A percentile compares a stretch with the other conserved stretches of the same genome.
Evolutionary conservation across 768 basidiomycete species (phyloP).

Genomic region (Suillus fuscotomentosus): DNA sequence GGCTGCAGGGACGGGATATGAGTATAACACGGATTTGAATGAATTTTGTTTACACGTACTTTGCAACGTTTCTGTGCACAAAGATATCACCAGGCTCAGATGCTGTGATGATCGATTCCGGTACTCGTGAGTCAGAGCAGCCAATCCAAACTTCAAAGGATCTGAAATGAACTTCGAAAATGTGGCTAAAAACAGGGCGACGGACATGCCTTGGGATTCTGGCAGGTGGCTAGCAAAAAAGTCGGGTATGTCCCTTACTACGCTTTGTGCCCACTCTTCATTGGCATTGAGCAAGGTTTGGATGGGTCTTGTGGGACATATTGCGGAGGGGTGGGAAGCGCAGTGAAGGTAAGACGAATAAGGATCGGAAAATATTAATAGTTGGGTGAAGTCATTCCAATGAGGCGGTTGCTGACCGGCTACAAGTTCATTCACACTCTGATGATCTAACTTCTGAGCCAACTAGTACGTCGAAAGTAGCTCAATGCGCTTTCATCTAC

Average conservation of each 20-base stretch:
- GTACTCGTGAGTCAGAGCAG: slow-evolving; percentile 86
- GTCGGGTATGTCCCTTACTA: slow-evolving; percentile 50
- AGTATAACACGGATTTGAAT: background rate
- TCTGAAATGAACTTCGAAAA: slow-evolving; percentile 33
- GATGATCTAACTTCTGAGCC: too few species aligned
- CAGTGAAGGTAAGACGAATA: background rate
- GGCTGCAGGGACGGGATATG: slow-evolving; percentile 43
- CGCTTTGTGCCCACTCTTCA: slow-evolving; percentile 65
- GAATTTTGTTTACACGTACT: slow-evolving; percentile 45
- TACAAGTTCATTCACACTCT: too few species aligned
- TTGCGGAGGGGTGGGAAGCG: background rate
- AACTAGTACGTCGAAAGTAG: too few species aligned
- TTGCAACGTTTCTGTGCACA: slow-evolving; percentile 87
- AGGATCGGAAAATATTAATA: background rate
- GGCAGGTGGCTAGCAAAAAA: slow-evolving; percentile 70
- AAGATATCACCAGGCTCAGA: slow-evolving; percentile 85
- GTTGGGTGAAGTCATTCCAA: too few species aligned
- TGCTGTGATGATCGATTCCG: slow-evolving; percentile 74
- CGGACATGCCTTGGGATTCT: slow-evolving; percentile 57
- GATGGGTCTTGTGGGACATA: background rate
- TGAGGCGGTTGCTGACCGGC: too few species aligned
- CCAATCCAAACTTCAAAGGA: slow-evolving; percentile 86
- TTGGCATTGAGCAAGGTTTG: slow-evolving; percentile 47
- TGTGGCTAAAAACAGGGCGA: background rate
- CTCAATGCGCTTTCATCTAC: too few species aligned